phyloP scores from a whole-genome alignment of 2,329 filamentous ascomycete genomes.

The Aspergillus brunneoviolaceus region DNA sequence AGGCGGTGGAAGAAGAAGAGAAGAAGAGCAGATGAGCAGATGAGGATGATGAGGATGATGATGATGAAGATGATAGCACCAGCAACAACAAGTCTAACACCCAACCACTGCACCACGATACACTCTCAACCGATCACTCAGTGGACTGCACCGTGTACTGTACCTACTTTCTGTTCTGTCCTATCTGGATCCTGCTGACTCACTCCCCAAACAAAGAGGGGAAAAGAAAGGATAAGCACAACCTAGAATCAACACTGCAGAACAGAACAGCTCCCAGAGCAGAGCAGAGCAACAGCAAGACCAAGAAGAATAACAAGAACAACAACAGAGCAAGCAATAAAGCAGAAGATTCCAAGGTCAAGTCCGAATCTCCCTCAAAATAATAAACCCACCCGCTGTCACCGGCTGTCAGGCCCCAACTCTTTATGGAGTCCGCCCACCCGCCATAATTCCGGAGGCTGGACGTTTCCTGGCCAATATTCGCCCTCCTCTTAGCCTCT shows the following conservation, averaged over 20 bases:
- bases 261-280: neutral
- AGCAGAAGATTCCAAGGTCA: too few species aligned
- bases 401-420: neutral
- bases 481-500: neutral
- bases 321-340: neutral
- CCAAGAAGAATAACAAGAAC: too few species aligned
- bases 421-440: neutral
- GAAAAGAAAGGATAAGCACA: neutral
- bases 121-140: too few species aligned
- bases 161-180: neutral
- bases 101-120: too few species aligned
- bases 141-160: too few species aligned
- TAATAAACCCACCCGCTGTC: neutral
- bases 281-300: neutral
- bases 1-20: slow-evolving; percentile 38
- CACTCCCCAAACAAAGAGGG: neutral
- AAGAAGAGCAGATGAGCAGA: slow-evolving; percentile 14
- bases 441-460: neutral
- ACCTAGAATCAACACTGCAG: neutral
- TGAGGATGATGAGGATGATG: neutral
- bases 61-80: neutral
- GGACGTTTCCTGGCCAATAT: neutral
- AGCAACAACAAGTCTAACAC: too few species aligned
- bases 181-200: neutral
- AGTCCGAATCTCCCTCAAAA: neutral